Base-by-base conservation (phyloP, 179 eudicot genomes). In the Carnegiea gigantea region DNA sequence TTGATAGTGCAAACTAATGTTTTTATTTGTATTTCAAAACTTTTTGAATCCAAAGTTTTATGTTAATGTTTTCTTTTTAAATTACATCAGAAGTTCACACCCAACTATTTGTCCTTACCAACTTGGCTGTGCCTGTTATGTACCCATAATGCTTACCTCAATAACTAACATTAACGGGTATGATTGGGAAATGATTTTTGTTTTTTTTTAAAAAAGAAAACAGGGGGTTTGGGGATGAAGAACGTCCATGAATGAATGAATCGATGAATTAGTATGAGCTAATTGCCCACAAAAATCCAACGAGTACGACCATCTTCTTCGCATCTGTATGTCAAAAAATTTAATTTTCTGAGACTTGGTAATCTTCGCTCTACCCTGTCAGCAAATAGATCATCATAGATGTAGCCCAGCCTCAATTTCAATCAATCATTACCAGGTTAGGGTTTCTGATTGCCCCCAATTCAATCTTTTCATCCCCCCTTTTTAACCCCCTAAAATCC, bases 401-500 rank as follows among this genome's bases (percentile, higher is more conserved):
- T 49, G 60, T 75, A 48, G 49, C 51, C 79, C 28, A 76, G 26
- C 70, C 30, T 12, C 23, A 70, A 79, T 79, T 79, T 30, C 9
- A 12, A 57, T 65, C 83, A 81, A 81, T 81, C 75, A 81, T 81
- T 68, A 76, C 83, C 79, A 81, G 76, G 70, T 81, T 77, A 82
- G 70, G 84, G 80, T 82, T 82, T 82, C 44, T 36, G 23, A 77
- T 76, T 77, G 17, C 21, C 26, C 46, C 73, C 73, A 70, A 70
- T 70, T 70, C 73, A 33, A 70, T 70, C 43, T 30, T 70, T n/a
- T 67, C 30, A 44, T 67, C 36, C 78, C 75, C 77, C 57, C 38
- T 26, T 46, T 80, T 70, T 21, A 76, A 48, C 78, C 65, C 65
- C 43, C 78, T 72, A 33, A 54, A 0, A 23, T 62, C 7, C 46